Percentiles rank a stretch among this genome's conserved stretches.
Evolutionary conservation across 441 rosid genomes (phyloP).

Genomic region (Euphorbia celastroides): DNA sequence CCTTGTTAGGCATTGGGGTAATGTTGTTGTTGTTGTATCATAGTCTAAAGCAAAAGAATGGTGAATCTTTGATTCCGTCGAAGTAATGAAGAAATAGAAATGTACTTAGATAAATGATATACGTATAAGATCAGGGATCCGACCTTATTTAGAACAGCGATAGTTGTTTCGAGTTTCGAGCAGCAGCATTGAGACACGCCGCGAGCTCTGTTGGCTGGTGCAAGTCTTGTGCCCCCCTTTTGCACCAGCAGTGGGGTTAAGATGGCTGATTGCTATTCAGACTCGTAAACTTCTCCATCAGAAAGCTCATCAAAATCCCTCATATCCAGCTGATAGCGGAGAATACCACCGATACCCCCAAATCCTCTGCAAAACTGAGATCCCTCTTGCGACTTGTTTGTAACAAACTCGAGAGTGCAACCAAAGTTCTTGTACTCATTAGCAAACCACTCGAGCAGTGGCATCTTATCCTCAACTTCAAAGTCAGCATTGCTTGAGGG

Average conservation of each 20-base stretch:
- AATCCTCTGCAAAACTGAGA: slow-evolving; percentile 88
- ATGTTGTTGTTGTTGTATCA: too few relatives aligned
- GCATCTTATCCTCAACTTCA: slow-evolving; percentile 57
- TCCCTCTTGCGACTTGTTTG: slow-evolving; percentile 84
- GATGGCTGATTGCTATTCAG: slow-evolving; percentile 77
- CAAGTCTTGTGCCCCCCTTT: slow-evolving; percentile 37
- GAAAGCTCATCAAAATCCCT: slow-evolving; percentile 61
- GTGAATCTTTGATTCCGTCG: too few relatives aligned
- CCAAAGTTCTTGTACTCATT: slow-evolving; percentile 73
- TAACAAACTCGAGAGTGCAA: slow-evolving; percentile 73
- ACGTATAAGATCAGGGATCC: slow-evolving; percentile 1
- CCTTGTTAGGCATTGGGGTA: too few relatives aligned
- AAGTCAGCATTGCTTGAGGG: slow-evolving; percentile 40
- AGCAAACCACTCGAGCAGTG: slow-evolving; percentile 89
- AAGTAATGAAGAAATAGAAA: neutral
- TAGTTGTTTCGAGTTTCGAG: slow-evolving; percentile 7
- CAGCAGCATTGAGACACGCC: slow-evolving; percentile 17
- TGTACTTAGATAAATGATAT: neutral
- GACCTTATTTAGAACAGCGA: slow-evolving; percentile 17
- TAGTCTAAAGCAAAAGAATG: too few relatives aligned
- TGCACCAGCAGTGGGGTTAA: slow-evolving; percentile 49
- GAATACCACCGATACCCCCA: slow-evolving; percentile 88
- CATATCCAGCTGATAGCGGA: slow-evolving; percentile 79
- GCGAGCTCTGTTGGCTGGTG: slow-evolving; percentile 33
- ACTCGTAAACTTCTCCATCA: slow-evolving; percentile 52